Evolutionary conservation across 352 stramenopile genomes (phyloP).

Genomic region (Phytophthora fragariaefolia): DNA sequence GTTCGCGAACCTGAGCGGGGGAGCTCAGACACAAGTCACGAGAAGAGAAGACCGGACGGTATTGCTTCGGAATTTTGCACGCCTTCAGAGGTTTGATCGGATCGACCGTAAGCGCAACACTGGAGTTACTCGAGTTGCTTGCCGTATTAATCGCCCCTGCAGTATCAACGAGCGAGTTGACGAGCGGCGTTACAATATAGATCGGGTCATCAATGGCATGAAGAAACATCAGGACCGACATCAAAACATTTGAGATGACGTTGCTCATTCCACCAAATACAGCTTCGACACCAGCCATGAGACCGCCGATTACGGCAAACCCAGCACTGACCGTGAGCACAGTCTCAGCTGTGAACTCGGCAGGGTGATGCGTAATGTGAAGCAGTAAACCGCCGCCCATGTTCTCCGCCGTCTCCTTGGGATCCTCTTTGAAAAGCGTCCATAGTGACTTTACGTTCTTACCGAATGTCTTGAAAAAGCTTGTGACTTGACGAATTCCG

Average conservation of each 20-base stretch:
- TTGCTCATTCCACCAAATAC: constrained; percentile 34
- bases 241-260: constrained; percentile 15
- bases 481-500: constrained; percentile 5
- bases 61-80: constrained; percentile 30
- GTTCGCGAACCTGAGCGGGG: constrained; percentile 10
- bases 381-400: constrained; percentile 36
- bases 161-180: constrained; percentile 31
- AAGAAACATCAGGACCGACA: constrained; percentile 38
- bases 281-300: constrained; percentile 26
- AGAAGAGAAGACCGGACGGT: constrained; percentile 25
- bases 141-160: not conserved
- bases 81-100: constrained; percentile 8
- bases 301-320: constrained; percentile 27
- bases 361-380: constrained; percentile 32
- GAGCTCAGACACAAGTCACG: constrained; percentile 34
- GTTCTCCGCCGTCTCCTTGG: constrained; percentile 28
- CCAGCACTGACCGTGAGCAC: constrained; percentile 22
- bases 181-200: constrained; percentile 35
- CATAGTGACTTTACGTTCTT: constrained; percentile 26
- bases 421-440: constrained; percentile 29
- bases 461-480: constrained; percentile 23
- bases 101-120: constrained; percentile 5
- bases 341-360: constrained; percentile 36
- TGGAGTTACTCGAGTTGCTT: not conserved
- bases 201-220: constrained; percentile 39